Base-by-base conservation (phyloP, 495 filamentous ascomycete species). In the Podospora didyma region DNA sequence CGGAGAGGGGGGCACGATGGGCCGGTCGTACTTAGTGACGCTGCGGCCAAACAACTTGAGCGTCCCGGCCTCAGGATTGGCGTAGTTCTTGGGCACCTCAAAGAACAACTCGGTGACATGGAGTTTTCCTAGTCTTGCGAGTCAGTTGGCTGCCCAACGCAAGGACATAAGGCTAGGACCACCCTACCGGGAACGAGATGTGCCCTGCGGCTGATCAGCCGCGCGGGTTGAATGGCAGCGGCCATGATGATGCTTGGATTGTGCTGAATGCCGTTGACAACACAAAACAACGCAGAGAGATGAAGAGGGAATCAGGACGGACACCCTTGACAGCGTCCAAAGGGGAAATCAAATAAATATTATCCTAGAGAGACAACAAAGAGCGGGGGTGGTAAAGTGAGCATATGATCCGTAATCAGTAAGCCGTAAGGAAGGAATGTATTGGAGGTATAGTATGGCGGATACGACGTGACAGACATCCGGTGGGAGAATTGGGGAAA, bases 41-140 rank as follows among this genome's bases (percentile, higher is more conserved):
- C 83, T 86, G 50, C 91, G 86, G 28, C 81, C 91, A 66, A 95
- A 96, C 21, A 96, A 75, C 51, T 80, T 82, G 46, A 96, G 63
- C 5, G 67, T 82, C 17, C 81, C 83, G n/a, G 74, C 71, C 1
- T 70, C 66, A 17, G 85, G 87, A n/a, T 81, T 80, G 55, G 75
- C 67, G 69, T 95, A 85, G 69, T 94, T 87, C 50, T 84, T 73
- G 34, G 91, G 90, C 10, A 96, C 90, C 62, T 90, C 83, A 65
- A 96, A 96, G 75, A 90, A 88, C 53, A 90, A 78, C 67, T 96
- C 91, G 2, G 84, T 86, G 46, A 95, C 80, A 45, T 80, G 80
- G 9, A 96, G 74, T 66, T 86, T 89, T 31, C 90, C 91, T 90
- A 17, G 49, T 21, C 4, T 54, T n/a, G 2, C 26, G n/a, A 47